Base-by-base conservation (phyloP, 805 yeast genomes). In the Candida loeiensis region DNA sequence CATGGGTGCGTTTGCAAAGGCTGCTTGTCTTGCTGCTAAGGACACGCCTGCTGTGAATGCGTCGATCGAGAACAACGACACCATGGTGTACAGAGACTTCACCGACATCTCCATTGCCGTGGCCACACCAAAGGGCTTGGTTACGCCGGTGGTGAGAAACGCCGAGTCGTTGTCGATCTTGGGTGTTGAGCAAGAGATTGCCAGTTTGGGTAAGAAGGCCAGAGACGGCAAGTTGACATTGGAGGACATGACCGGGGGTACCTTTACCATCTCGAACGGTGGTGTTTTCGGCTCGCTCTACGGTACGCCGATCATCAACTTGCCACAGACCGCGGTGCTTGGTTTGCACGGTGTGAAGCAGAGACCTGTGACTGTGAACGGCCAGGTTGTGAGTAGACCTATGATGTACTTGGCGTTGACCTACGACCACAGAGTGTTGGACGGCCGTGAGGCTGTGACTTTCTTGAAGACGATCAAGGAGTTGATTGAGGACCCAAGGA, bases 401-500 rank as follows among this genome's bases (percentile, higher is more conserved):
- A 91, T 93, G 98, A 93, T 93, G 99, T 93, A 93, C 79, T 72
- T 93, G 58, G 99, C 99, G 40, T 82, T 93, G 66, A 91, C 99
- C 44, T 93, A 93, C 67, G 99, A 93, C 64, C 99, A 93, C 75
- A 85, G 99, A 76, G 82, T 93, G 62, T 75, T 93, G 62, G 99
- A 93, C 63, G 99, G 99, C 55, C 87, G 98, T 72, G 99, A 93
- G 74, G 98, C 97, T 43, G 99, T 93, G 47, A 86, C 91, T 45
- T 93, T 91, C 87, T 79, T 93, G 71, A 90, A 81, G 76, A 87
- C 95, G 25, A 82, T 93, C 50, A 93, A 93, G 77, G 99, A 93
- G 73, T 80, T 86, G 69, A 87, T 93, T 54, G 98, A 93, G 76
- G 99, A 93, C 66, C 99, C 99, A 68, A 84, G 96, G 77, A 91